Conservation (phyloP, 176 grass and related monocot genomes). For the Dendrocalamus sinicus region DNA sequence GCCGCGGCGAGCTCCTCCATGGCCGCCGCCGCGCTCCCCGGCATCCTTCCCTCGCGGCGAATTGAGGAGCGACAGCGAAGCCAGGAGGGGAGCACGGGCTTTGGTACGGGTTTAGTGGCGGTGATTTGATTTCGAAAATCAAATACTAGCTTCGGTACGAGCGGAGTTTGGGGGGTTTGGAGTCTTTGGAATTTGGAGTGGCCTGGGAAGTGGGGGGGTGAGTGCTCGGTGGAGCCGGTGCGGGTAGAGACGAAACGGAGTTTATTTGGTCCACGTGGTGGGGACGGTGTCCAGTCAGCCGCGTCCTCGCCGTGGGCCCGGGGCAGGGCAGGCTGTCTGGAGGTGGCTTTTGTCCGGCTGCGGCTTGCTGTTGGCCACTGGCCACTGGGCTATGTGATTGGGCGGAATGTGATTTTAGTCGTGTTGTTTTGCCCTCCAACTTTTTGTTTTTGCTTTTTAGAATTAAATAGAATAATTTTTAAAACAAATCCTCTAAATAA, state of each 20-base stretch:
- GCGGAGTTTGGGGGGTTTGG: not conserved
- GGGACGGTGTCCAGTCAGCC: slow-evolving; percentile 29
- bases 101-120: not conserved
- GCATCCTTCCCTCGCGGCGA: not conserved
- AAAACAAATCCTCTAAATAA: too few relatives aligned
- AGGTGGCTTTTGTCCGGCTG: slow-evolving; percentile 7
- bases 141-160: slow-evolving; percentile 34
- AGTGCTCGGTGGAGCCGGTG: slow-evolving; percentile 47
- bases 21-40: not conserved
- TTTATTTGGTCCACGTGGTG: slow-evolving; percentile 32
- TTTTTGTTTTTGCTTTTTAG: too few relatives aligned
- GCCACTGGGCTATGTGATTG: too few relatives aligned
- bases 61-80: not conserved
- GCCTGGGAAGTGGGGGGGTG: slow-evolving; percentile 18
- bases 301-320: slow-evolving; percentile 18
- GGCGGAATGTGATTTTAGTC: too few relatives aligned
- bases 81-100: not conserved
- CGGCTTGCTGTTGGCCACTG: not conserved
- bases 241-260: not conserved
- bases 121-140: slow-evolving; percentile 25
- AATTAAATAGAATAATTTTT: too few relatives aligned
- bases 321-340: not conserved
- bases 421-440: too few relatives aligned
- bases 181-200: not conserved
- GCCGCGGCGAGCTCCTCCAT: slow-evolving; percentile 61